Base-by-base conservation (phyloP, 78 protist genomes). In the Mantamonas sphyraenae region DNA sequence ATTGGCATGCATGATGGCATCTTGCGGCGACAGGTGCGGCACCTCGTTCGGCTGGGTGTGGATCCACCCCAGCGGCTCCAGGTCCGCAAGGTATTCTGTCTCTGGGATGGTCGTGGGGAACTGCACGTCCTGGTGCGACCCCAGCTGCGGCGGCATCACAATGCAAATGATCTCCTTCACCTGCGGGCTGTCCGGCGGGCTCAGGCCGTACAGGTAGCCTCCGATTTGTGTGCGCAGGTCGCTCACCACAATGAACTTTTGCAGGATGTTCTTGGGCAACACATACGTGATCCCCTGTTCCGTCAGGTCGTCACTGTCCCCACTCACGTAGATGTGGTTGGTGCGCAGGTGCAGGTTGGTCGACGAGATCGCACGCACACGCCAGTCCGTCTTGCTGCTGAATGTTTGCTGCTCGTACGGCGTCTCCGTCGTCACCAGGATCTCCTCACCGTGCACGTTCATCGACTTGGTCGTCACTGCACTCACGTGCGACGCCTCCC, bases 1-100 rank as follows among this genome's bases (percentile, higher is more conserved):
- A 56, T 77, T 68, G 20, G 95, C 77, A 66, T 95, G 99, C 61
- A 67, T 74, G 45, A 88, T 73, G 57, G 86, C 94, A 45, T 97
- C 99, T 53, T 74, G 83, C 26, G 98, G 98, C 30, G 95, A 37
- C 33, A 98, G 88, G 77, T 88, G 95, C 58, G 91, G 91, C 34
- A 82, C 76, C 81, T 98, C 99, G 40, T 83, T 82, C 62, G 98
- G 94, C 81, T 97, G 99, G 24, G 99, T 97, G 82, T 97, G 99
- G 43, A 98, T 73, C 99, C 99, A 98, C 58, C 99, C 99, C 1
- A 98, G 93, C 37, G 99, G 98, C 79, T 96, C 99, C 64, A 94
- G 59, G 34, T 88, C 98, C 58, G 68, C 37, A 35, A 97, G 89
- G 80, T 83, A 84, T 53, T 81, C 94, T 71, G 87, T 92, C 30